A percentile compares a stretch with the other conserved stretches of the same genome.
phyloP scores from a whole-genome alignment of 805 yeast species.

The Cyberlindnera meyerae region DNA sequence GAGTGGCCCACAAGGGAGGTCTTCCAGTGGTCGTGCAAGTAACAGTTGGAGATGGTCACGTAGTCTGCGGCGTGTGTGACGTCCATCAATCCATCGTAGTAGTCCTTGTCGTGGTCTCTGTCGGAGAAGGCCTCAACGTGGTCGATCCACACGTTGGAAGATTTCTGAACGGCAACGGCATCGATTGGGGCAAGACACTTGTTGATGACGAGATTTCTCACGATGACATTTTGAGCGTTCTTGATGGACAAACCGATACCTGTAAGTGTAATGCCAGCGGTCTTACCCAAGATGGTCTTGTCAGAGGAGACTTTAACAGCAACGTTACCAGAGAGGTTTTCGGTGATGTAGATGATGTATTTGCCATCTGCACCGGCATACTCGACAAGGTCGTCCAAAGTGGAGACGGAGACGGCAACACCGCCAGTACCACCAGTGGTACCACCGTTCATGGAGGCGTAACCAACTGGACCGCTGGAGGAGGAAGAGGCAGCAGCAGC shows the following conservation, averaged over 20 bases:
- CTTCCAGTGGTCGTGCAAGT: conserved; percentile 8
- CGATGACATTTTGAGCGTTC: conserved; percentile 3
- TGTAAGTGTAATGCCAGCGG: conserved; percentile 4
- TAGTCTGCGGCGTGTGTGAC: conserved; percentile 6
- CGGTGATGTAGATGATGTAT: conserved; percentile 7
- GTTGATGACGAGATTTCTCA: conserved; percentile 5
- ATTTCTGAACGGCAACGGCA: conserved; percentile 1
- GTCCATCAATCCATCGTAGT: conserved; percentile 7
- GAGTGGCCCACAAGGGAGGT: conserved; percentile 8
- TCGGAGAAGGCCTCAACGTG: conserved; percentile 6
- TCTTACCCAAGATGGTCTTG: conserved; percentile 7
- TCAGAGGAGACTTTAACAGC: conserved; percentile 5
- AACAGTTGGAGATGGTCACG: conserved; percentile 5
- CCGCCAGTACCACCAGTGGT: conserved; percentile 3
- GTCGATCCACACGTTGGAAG: conserved; percentile 6
- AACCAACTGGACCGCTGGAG: no score
- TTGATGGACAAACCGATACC: conserved; percentile 4
- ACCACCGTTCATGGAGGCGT: neutral
- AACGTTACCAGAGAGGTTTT: conserved; percentile 4
- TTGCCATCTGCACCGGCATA: conserved; percentile 9
- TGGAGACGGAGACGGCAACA: conserved; percentile 6
- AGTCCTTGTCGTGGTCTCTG: conserved; percentile 6
- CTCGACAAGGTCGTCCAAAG: conserved; percentile 10
- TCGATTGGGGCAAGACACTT: conserved; percentile 7
- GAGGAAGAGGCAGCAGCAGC: neutral